Evolutionary conservation across 176 grass and related monocot genomes (phyloP), one percentile per base, ranked within the genome.

Genomic region (Coix lacrymajobi): DNA sequence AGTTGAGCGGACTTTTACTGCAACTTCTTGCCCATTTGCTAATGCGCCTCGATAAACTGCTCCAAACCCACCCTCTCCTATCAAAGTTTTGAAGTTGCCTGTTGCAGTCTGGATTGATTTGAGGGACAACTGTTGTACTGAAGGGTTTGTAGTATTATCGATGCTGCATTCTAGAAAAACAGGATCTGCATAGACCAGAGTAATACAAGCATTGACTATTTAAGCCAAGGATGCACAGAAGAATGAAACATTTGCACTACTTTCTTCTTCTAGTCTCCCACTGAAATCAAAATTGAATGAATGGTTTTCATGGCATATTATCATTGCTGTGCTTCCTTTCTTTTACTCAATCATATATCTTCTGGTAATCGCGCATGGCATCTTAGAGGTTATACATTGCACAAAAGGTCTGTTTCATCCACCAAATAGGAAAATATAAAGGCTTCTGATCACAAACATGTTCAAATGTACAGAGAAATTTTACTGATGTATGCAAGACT

Each of bases 61-160:
- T 89, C 92, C 92, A 81, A 94, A 94, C 33, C 92, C 92, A 91
- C 92, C 92, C 72, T 84, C 92, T 77, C 92, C 92, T 78, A 94
- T 91, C 80, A 91, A 75, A 1, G 77, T 94, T 83, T 89, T 94
- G 76, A 86, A 89, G 76, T 81, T 86, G 48, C 79, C 34, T 38
- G 88, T 94, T 65, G 92, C 88, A 73, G 17, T 91, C 70, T 89
- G 86, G 48, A 94, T 91, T 58, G 87, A 88, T 78, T 89, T 87
- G 82, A 91, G 80, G 62, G 83, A 73, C 20, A 94, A 74, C 33
- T 89, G 83, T 43, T 94, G 88, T 57, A 94, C 80, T 62, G 81
- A 58, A 83, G 86, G 86, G 60, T 85, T 85, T 64, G 85, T 79
- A 65, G 76, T 71, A 24, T 89, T 69, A 49, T 86, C 39, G 79